Evolutionary conservation across 1,139 yeast genomes (phyloP).

Genomic region (Yamadazyma membranifaciens): DNA sequence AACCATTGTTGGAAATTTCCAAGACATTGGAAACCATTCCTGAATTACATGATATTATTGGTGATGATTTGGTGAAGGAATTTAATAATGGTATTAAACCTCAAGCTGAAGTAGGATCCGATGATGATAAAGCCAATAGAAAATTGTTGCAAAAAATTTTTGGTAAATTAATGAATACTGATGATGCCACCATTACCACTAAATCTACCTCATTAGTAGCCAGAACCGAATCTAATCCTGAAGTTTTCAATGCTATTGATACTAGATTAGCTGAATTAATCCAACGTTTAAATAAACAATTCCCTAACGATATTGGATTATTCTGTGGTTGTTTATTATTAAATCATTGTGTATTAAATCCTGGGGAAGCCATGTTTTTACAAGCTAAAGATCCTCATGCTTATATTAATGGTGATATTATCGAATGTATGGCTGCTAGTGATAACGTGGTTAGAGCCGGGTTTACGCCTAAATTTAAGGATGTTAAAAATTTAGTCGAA

Average conservation of each 20-base stretch:
- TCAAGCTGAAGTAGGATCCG: constrained; percentile 42
- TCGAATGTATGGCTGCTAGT: constrained; percentile 99
- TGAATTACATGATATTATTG: constrained; percentile 71
- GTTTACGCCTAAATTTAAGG: constrained; percentile 97
- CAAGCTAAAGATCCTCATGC: constrained; percentile 99
- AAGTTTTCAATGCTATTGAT: constrained; percentile 40
- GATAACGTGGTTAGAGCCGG: constrained; percentile 99
- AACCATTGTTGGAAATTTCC: constrained; percentile 79
- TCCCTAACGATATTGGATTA: constrained; percentile 90
- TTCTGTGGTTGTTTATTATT: constrained; percentile 93
- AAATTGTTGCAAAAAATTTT: constrained; percentile 71
- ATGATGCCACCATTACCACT: constrained; percentile 50
- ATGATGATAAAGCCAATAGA: constrained; percentile 54
- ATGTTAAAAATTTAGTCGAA: constrained; percentile 81
- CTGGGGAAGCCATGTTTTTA: constrained; percentile 97
- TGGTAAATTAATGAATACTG: constrained; percentile 77
- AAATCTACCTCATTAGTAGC: constrained; percentile 62
- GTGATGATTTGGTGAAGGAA: constrained; percentile 51
- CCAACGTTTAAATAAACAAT: constrained; percentile 75
- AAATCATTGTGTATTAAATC: constrained; percentile 75
- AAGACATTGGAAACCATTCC: constrained; percentile 67
- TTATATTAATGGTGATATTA: constrained; percentile 92
- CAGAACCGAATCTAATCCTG: constrained; percentile 57
- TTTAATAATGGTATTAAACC: constrained; percentile 52
- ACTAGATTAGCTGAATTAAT: constrained; percentile 67